Evolutionary conservation across 345 rosid species (phyloP).

Genomic region (Eutrema japonicum): DNA sequence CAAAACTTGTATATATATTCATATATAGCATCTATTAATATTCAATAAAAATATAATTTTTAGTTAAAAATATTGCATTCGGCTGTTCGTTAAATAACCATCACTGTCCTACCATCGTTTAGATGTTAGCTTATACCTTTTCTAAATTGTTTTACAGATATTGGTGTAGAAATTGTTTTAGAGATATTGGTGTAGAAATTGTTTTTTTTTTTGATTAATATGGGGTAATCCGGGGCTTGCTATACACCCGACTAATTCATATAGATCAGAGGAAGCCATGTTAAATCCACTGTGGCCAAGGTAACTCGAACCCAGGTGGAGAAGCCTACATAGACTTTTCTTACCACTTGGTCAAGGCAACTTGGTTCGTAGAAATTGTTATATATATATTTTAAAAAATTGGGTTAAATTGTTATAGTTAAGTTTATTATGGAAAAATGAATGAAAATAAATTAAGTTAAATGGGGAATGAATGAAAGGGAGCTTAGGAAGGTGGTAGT

Average conservation of each 20-base stretch:
- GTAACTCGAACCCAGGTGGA: no score
- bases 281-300: no score
- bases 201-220: no score
- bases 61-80: background rate
- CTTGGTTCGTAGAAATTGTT: background rate
- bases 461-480: conserved; percentile 19
- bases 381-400: background rate
- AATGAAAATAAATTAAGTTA: conserved; percentile 11
- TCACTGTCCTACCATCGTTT: background rate
- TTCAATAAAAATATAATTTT: background rate
- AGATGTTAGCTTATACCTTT: background rate
- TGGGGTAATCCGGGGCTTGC: no score
- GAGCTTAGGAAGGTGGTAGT: conserved; percentile 28
- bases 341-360: no score
- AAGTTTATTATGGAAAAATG: background rate
- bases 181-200: no score
- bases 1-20: background rate
- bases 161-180: background rate
- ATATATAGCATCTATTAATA: conserved; percentile 15
- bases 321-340: no score
- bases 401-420: background rate
- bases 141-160: background rate
- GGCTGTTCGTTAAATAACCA: background rate
- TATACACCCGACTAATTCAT: no score
- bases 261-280: no score